These are phyloP conservation scores for Zoysia matrella DNA, from an alignment of 202 grass and related monocot genomes.

Conservation along the genomic window DNA sequence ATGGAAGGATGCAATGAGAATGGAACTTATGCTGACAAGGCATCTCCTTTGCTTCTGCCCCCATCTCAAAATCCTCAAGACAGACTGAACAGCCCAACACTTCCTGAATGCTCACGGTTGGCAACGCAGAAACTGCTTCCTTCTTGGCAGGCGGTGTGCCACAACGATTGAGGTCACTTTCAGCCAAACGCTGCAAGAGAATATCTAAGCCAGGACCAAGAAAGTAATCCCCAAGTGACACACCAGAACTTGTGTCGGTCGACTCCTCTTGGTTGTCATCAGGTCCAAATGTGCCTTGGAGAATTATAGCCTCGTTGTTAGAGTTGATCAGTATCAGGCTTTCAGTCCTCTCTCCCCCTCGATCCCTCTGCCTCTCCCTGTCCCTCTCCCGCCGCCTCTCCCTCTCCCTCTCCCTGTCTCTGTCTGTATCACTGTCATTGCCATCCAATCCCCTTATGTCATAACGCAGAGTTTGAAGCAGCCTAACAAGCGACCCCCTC, in stretches of 20 bases:
- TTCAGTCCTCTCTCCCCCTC: too few relatives aligned
- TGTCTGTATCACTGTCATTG: slow-evolving; percentile 47
- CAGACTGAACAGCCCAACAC: too few relatives aligned
- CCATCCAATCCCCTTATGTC: slow-evolving; percentile 58
- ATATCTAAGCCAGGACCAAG: slow-evolving; percentile 70
- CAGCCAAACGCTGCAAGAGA: neutral
- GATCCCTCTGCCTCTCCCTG: slow-evolving; percentile 15
- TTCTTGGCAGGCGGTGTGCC: too few relatives aligned
- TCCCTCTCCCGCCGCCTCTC: slow-evolving; percentile 40
- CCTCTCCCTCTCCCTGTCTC: slow-evolving; percentile 32
- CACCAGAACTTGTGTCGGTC: slow-evolving; percentile 36
- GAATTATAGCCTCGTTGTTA: too few relatives aligned
- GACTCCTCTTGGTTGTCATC: slow-evolving; percentile 58
- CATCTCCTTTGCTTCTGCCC: too few relatives aligned
- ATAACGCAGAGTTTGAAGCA: slow-evolving; percentile 58
- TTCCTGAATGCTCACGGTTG: too few relatives aligned
- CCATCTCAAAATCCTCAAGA: too few relatives aligned
- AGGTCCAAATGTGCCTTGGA: slow-evolving; percentile 53
- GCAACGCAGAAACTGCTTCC: too few relatives aligned
- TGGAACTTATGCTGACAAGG: too few relatives aligned
- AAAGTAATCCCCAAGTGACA: slow-evolving; percentile 65
- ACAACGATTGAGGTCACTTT: too few relatives aligned
- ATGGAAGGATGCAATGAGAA: too few relatives aligned
- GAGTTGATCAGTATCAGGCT: too few relatives aligned
- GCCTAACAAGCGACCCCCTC: slow-evolving; percentile 39